These are phyloP conservation scores for Sanghuangporus baumii DNA, from an alignment of 1,284 basidiomycete genomes.

Conservation along the genomic window DNA sequence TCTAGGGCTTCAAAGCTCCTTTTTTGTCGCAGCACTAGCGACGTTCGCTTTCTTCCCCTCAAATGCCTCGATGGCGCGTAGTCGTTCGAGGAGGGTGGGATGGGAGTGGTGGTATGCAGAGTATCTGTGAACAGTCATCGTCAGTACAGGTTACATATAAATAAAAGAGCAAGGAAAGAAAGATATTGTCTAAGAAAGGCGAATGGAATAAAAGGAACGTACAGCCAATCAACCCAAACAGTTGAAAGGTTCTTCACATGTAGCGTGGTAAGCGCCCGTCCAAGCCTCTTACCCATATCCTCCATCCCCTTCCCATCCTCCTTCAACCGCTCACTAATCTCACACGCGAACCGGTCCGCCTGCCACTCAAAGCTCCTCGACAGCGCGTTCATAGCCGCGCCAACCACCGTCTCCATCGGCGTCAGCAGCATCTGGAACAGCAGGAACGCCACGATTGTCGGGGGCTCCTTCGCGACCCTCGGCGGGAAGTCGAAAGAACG, in stretches of 20 bases:
- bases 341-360: conserved; percentile 79
- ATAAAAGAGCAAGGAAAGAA: not conserved
- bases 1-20: conserved; percentile 19
- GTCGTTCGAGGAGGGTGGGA: conserved; percentile 82
- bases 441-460: conserved; percentile 85
- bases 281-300: conserved; percentile 78
- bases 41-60: conserved; percentile 26
- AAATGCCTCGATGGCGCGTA: conserved; percentile 72
- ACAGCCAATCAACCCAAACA: conserved; percentile 89
- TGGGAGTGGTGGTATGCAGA: conserved; percentile 92
- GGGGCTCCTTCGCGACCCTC: conserved; percentile 59
- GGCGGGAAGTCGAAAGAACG: conserved; percentile 83
- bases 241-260: conserved; percentile 90
- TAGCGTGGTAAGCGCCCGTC: conserved; percentile 71
- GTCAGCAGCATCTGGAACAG: conserved; percentile 87
- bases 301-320: conserved; percentile 39
- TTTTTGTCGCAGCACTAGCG: conserved; percentile 18
- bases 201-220: conserved; percentile 28
- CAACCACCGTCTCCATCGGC: conserved; percentile 75
- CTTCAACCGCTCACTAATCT: conserved; percentile 42
- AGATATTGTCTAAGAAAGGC: not conserved
- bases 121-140: conserved; percentile 42
- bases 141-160: not conserved
- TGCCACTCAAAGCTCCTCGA: conserved; percentile 86
- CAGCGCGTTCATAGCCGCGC: conserved; percentile 74